Percentiles rank a stretch among this genome's conserved stretches.
Evolutionary conservation across 2,329 filamentous ascomycete genomes (phyloP).

Genomic region (Corynespora cassiicola): DNA sequence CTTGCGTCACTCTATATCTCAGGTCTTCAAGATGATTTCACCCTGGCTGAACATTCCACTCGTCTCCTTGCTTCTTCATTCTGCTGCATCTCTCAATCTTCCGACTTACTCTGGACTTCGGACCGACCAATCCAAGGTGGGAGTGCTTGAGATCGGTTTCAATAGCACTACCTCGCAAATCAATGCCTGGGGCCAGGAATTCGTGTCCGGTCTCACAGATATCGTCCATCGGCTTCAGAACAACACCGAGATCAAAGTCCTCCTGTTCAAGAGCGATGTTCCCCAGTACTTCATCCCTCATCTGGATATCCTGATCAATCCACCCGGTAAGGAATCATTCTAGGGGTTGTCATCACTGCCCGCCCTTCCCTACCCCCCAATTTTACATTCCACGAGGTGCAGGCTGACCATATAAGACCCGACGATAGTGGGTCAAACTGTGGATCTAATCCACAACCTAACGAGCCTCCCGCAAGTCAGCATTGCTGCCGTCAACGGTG

Average conservation of each 20-base stretch:
- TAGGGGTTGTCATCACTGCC: no score
- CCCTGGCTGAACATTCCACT: no score
- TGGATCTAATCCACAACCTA: conserved; percentile 7
- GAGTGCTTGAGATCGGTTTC: conserved; percentile 6
- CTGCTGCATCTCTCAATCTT: no score
- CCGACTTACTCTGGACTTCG: no score
- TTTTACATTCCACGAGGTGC: neutral
- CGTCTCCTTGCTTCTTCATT: no score
- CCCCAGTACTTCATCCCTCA: conserved; percentile 8
- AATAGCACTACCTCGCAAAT: conserved; percentile 5
- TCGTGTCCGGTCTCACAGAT: conserved; percentile 3
- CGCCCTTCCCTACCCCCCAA: no score
- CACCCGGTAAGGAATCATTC: conserved; percentile 3
- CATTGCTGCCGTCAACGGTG: conserved; percentile 8
- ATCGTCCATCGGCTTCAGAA: conserved; percentile 5
- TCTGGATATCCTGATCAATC: conserved; percentile 6
- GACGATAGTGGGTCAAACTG: conserved; percentile 4
- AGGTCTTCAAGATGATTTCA: no score
- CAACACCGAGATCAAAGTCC: conserved; percentile 7
- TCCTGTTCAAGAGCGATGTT: conserved; percentile 8
- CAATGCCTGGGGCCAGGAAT: conserved; percentile 7
- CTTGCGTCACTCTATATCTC: no score
- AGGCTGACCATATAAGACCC: conserved; percentile 1
- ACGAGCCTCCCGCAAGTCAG: conserved; percentile 7
- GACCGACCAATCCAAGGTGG: no score